phyloP scores from a whole-genome alignment of 768 basidiomycete species.

The Russula compacta region DNA sequence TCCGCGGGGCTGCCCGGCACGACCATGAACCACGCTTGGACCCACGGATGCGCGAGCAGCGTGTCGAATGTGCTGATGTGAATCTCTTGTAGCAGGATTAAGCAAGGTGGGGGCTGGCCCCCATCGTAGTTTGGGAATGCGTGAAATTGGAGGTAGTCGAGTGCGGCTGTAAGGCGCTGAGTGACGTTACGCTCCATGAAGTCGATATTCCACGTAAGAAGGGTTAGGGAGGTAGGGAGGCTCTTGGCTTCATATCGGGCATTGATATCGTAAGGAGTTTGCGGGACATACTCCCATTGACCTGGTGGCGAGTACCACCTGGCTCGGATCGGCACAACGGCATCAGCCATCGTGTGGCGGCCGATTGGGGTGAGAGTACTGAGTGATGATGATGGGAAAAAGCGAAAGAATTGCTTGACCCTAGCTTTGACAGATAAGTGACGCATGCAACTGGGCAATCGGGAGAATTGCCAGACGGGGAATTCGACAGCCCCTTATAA shows the following conservation, averaged over 20 bases:
- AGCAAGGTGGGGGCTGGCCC: constrained; percentile 44
- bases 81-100: constrained; percentile 67
- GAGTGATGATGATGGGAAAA: not conserved
- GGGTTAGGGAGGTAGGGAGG: constrained; percentile 37
- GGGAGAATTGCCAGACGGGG: too few species aligned
- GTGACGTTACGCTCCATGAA: constrained; percentile 31
- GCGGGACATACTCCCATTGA: constrained; percentile 21
- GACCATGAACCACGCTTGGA: constrained; percentile 49
- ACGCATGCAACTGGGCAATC: not conserved
- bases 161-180: constrained; percentile 38
- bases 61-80: constrained; percentile 33
- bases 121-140: constrained; percentile 40
- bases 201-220: constrained; percentile 71
- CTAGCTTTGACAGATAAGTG: not conserved
- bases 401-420: not conserved
- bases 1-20: constrained; percentile 42
- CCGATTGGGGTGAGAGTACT: not conserved
- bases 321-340: not conserved
- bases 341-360: not conserved
- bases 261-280: constrained; percentile 27
- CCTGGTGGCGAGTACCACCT: not conserved
- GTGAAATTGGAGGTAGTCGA: constrained; percentile 47
- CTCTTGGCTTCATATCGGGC: constrained; percentile 18
- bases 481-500: too few species aligned
- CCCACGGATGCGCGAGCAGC: constrained; percentile 52